Conservation (phyloP, 2,329 filamentous ascomycete species). For the Aspergillus fijiensis region DNA sequence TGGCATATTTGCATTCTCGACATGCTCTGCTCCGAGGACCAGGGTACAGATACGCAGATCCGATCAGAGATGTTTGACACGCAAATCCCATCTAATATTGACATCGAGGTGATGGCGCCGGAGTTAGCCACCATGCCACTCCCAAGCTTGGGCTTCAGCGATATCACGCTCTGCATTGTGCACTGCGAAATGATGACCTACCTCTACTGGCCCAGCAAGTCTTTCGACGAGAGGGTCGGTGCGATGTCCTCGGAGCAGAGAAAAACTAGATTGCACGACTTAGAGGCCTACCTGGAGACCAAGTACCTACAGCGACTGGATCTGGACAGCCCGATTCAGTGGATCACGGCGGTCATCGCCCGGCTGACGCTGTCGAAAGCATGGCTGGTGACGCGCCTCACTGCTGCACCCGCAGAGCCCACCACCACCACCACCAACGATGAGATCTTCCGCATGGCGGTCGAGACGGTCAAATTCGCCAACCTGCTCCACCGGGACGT, state of each 20-base stretch:
- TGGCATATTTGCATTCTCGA: constrained; percentile 33
- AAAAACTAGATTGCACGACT: background rate
- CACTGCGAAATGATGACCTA: constrained; percentile 17
- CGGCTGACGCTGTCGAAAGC: constrained; percentile 69
- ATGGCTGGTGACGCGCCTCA: constrained; percentile 48
- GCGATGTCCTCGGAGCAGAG: background rate
- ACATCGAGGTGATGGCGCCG: constrained; percentile 23
- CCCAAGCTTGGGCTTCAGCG: constrained; percentile 18
- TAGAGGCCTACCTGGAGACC: constrained; percentile 28
- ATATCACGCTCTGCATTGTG: constrained; percentile 28
- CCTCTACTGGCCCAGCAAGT: constrained; percentile 12
- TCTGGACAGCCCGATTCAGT: constrained; percentile 51
- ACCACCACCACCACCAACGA: constrained; percentile 42
- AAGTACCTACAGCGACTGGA: constrained; percentile 36
- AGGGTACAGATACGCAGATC: constrained; percentile 29
- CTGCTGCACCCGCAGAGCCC: constrained; percentile 4
- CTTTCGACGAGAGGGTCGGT: background rate
- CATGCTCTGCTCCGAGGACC: constrained; percentile 28
- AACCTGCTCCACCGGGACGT: constrained; percentile 60
- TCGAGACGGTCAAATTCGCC: constrained; percentile 66
- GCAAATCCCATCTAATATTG: constrained; percentile 25
- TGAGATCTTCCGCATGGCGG: constrained; percentile 61
- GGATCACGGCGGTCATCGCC: constrained; percentile 61
- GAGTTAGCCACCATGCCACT: constrained; percentile 14
- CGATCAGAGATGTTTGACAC: constrained; percentile 24